Conservation (phyloP, 139 green algal genomes). For the Haematococcus sp. region DNA sequence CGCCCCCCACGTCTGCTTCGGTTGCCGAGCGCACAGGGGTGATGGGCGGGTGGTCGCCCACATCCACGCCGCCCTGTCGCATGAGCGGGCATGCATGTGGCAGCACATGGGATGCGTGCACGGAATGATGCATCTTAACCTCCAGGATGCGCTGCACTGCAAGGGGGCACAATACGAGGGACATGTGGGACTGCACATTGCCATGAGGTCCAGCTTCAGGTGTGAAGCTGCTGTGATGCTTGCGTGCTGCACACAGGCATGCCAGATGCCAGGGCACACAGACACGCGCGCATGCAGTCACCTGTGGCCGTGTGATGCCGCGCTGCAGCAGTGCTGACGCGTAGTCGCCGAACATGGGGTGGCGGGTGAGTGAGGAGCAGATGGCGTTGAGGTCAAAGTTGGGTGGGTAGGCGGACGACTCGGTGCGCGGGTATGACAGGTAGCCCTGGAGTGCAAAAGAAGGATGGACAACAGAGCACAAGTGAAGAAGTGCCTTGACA, state of each 20-base stretch:
- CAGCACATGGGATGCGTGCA: too few species aligned
- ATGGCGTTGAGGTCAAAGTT: conserved; percentile 75
- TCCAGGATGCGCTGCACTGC: too few species aligned
- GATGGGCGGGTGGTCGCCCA: conserved; percentile 90
- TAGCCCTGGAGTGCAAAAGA: conserved; percentile 44
- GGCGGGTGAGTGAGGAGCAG: neutral
- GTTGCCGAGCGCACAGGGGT: conserved; percentile 76
- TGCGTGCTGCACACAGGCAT: conserved; percentile 1
- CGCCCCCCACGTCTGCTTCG: conserved; percentile 68
- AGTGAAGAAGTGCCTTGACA: too few species aligned
- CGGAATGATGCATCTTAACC: too few species aligned
- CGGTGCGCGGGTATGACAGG: conserved; percentile 87
- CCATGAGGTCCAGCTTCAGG: too few species aligned
- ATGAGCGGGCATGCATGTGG: too few species aligned
- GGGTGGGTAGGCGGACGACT: conserved; percentile 79
- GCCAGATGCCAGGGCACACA: too few species aligned
- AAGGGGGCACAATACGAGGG: too few species aligned
- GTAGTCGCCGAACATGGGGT: conserved; percentile 6
- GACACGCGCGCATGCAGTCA: neutral
- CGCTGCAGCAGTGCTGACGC: conserved; percentile 46
- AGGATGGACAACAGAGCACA: too few species aligned
- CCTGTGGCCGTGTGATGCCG: conserved; percentile 52
- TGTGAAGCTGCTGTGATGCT: neutral
- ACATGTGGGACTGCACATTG: too few species aligned
- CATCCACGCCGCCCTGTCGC: conserved; percentile 60